These are phyloP conservation scores for Ramularia collo-cygni DNA, from an alignment of 2,329 filamentous ascomycete species.

Conservation along the genomic window DNA sequence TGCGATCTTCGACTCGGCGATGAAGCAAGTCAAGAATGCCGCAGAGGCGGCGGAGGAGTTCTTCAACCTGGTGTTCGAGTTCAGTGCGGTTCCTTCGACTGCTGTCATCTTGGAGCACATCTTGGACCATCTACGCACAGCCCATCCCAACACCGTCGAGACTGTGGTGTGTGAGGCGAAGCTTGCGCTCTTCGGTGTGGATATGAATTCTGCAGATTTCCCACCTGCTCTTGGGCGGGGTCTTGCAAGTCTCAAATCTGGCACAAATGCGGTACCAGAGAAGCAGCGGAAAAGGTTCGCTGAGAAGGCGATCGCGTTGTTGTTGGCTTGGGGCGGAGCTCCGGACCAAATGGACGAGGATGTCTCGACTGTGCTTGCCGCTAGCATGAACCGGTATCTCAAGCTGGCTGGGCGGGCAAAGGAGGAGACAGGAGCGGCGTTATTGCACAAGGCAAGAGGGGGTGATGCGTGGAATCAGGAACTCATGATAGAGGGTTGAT, in stretches of 20 bases:
- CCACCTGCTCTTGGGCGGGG: slow-evolving; percentile 62
- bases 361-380: slow-evolving; percentile 46
- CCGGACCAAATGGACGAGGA: slow-evolving; percentile 45
- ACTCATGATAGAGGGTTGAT: too few relatives aligned
- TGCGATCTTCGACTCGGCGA: slow-evolving; percentile 81
- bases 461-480: too few relatives aligned
- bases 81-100: slow-evolving; percentile 59
- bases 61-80: slow-evolving; percentile 70
- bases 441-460: too few relatives aligned
- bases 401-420: not conserved
- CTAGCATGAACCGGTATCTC: slow-evolving; percentile 31
- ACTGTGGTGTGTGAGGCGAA: slow-evolving; percentile 63
- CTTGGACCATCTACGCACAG: slow-evolving; percentile 50
- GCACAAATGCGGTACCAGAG: slow-evolving; percentile 33
- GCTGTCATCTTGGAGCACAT: slow-evolving; percentile 66
- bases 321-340: slow-evolving; percentile 40
- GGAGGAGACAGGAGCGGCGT: not conserved
- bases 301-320: slow-evolving; percentile 42
- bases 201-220: slow-evolving; percentile 60
- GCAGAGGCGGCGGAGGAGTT: slow-evolving; percentile 62
- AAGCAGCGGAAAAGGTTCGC: slow-evolving; percentile 34
- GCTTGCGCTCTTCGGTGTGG: slow-evolving; percentile 61
- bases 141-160: slow-evolving; percentile 48
- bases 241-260: slow-evolving; percentile 55
- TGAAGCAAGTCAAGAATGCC: slow-evolving; percentile 67